phyloP scores from a whole-genome alignment of 129 eudicot genomes.

The Ambrosia trifida region DNA sequence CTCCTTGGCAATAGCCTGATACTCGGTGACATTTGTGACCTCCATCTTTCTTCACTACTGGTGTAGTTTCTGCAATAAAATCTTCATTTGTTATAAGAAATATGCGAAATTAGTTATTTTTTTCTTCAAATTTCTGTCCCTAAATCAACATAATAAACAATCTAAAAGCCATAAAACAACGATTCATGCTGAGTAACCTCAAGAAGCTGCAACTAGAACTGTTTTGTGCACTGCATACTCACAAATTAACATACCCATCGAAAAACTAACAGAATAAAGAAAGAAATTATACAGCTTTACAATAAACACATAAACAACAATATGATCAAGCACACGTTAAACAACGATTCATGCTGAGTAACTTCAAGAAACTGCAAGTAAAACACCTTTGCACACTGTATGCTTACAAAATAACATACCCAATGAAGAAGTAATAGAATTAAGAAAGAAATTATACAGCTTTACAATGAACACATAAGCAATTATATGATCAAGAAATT shows the following conservation, averaged over 20 bases:
- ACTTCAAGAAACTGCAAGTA: constrained; percentile 22
- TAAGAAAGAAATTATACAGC: constrained; percentile 2
- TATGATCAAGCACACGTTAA: background rate
- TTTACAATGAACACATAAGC: constrained; percentile 9
- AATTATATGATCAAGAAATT: constrained; percentile 24
- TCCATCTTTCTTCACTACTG: constrained; percentile 34
- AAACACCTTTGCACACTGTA: background rate
- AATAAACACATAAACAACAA: constrained; percentile 14
- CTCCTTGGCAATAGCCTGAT: constrained; percentile 45
- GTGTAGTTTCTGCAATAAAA: constrained; percentile 22
- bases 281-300: constrained; percentile 5
- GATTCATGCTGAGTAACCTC: background rate
- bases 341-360: background rate
- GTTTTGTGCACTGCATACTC: background rate
- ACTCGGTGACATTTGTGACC: constrained; percentile 46
- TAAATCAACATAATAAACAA: background rate
- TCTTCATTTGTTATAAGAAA: constrained; percentile 25
- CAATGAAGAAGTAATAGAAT: constrained; percentile 1
- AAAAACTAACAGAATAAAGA: background rate
- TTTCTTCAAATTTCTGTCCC: background rate
- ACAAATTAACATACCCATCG: constrained; percentile 9
- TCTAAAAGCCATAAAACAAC: background rate
- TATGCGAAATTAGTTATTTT: background rate
- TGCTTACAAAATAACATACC: constrained; percentile 10
- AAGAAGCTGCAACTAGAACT: constrained; percentile 23